phyloP scores from a whole-genome alignment of 495 filamentous ascomycete genomes.

The Penicillium canescens region DNA sequence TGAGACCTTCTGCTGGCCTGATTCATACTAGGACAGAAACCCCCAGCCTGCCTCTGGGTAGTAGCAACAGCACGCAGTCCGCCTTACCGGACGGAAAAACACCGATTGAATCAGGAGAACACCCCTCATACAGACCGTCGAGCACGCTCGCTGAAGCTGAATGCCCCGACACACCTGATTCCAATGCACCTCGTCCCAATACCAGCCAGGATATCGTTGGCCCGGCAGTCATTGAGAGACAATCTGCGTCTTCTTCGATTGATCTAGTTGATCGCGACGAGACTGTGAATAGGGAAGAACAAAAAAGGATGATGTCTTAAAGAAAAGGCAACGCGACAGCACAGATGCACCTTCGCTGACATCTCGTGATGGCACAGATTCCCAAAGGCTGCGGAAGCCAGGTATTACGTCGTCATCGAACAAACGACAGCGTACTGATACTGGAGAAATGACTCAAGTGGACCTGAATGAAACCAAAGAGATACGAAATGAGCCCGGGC shows the following conservation, averaged over 20 bases:
- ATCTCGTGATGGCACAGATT: background rate
- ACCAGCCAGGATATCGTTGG: background rate
- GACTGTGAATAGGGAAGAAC: background rate
- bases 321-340: constrained; percentile 16
- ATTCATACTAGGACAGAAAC: no score
- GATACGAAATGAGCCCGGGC: background rate
- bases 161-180: background rate
- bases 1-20: no score
- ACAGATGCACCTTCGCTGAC: background rate
- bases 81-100: background rate
- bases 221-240: background rate
- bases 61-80: background rate
- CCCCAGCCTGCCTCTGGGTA: background rate
- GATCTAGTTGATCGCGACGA: background rate
- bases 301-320: background rate
- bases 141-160: background rate
- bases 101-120: background rate
- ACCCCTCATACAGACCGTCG: background rate
- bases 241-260: background rate
- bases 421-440: constrained; percentile 19
- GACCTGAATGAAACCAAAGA: background rate
- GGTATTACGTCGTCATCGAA: background rate
- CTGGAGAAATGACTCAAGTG: background rate
- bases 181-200: background rate
- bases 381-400: background rate